Evolutionary conservation across 768 basidiomycete species (phyloP).

Genomic region (Tylopilus subfusipes): DNA sequence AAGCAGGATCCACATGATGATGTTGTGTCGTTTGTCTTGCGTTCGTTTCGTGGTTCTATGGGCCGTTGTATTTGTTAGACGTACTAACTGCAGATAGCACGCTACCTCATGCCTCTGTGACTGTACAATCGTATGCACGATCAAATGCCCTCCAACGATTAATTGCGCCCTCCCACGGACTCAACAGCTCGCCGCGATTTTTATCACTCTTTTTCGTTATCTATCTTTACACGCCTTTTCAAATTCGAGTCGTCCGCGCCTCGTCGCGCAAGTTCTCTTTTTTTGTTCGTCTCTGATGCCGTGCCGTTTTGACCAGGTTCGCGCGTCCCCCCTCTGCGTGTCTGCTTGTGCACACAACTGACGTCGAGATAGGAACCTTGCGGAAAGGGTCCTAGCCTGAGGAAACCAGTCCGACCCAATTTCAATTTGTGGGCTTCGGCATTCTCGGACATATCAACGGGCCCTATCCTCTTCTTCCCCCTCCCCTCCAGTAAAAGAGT

Average conservation of each 20-base stretch:
- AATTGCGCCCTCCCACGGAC: not conserved
- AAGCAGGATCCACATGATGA: not conserved
- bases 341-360: too few species aligned
- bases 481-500: too few species aligned
- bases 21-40: not conserved
- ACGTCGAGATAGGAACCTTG: not conserved
- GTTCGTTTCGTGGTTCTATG: not conserved
- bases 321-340: not conserved
- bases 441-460: too few species aligned
- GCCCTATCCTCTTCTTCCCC: too few species aligned
- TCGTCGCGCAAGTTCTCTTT: not conserved
- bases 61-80: not conserved
- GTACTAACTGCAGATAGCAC: not conserved
- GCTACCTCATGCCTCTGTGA: not conserved
- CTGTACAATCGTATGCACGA: not conserved
- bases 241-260: not conserved
- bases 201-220: not conserved
- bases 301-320: not conserved
- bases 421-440: too few species aligned
- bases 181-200: not conserved
- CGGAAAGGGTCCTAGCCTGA: too few species aligned
- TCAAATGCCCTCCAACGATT: not conserved
- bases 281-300: not conserved
- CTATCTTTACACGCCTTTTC: not conserved
- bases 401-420: not conserved